Evolutionary conservation across 371 early-diverging fungal species (phyloP).

Genomic region (Vairimorpha ceranae): DNA sequence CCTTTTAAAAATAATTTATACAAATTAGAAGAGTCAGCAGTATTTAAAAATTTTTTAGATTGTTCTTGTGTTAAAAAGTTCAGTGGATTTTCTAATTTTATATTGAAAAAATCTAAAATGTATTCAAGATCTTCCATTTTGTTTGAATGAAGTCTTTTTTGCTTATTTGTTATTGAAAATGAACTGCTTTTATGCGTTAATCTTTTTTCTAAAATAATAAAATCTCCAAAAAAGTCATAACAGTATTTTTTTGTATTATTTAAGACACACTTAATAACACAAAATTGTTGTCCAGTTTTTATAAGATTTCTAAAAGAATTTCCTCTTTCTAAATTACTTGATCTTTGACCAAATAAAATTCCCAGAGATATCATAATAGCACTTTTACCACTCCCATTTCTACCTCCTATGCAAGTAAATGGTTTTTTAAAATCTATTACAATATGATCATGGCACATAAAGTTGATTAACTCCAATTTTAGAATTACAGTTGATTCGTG

Average conservation of each 20-base stretch:
- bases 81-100: slow-evolving; percentile 60
- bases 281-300: slow-evolving; percentile 47
- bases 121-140: slow-evolving; percentile 53
- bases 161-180: slow-evolving; percentile 28
- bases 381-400: slow-evolving; percentile 63
- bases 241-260: slow-evolving; percentile 33
- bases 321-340: slow-evolving; percentile 57
- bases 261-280: slow-evolving; percentile 41
- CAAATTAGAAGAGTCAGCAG: slow-evolving; percentile 36
- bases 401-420: slow-evolving; percentile 60
- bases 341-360: slow-evolving; percentile 59
- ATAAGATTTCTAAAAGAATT: slow-evolving; percentile 53
- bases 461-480: slow-evolving; percentile 59
- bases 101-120: slow-evolving; percentile 47
- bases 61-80: slow-evolving; percentile 63
- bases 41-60: slow-evolving; percentile 60
- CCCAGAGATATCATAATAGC: slow-evolving; percentile 63
- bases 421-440: slow-evolving; percentile 51
- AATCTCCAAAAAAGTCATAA: slow-evolving; percentile 36
- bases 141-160: slow-evolving; percentile 21
- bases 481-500: slow-evolving; percentile 8
- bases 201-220: slow-evolving; percentile 55
- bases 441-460: slow-evolving; percentile 63
- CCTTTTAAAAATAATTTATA: slow-evolving; percentile 61
- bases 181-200: slow-evolving; percentile 22